Percentiles rank a stretch among this genome's conserved stretches.
These are phyloP conservation scores for Cruciata laevipes DNA, from an alignment of 257 asterid species.

Conservation along the genomic window DNA sequence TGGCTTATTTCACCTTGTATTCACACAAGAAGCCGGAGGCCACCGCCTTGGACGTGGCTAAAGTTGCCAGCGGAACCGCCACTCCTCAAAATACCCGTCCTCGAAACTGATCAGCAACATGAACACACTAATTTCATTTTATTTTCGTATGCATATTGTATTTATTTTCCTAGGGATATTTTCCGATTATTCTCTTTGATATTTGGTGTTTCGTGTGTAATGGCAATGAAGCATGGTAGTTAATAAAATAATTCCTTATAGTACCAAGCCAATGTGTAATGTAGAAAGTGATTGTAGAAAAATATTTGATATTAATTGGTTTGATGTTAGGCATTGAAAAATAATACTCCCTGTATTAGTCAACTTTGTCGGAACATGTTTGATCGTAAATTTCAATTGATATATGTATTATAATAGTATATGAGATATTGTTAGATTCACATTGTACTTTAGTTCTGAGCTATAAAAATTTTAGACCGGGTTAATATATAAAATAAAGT, in stretches of 20 bases:
- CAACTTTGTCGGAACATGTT: too few species aligned
- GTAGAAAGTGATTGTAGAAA: not conserved
- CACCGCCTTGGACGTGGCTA: conserved; percentile 76
- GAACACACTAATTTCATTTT: too few species aligned
- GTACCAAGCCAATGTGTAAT: not conserved
- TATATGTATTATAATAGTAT: too few species aligned
- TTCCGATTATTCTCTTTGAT: not conserved
- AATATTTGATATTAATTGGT: too few species aligned
- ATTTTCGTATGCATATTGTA: not conserved
- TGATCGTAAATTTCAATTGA: too few species aligned
- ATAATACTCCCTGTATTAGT: too few species aligned
- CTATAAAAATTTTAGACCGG: too few species aligned
- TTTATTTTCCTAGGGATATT: not conserved
- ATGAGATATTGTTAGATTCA: too few species aligned
- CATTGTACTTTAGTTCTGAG: too few species aligned
- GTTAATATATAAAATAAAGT: too few species aligned
- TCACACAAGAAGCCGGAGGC: conserved; percentile 66
- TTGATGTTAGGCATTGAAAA: too few species aligned
- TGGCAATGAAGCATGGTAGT: not conserved
- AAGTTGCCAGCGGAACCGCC: conserved; percentile 48
- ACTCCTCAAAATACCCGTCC: conserved; percentile 40
- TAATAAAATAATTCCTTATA: conserved; percentile 1
- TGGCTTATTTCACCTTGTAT: conserved; percentile 57
- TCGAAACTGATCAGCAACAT: conserved; percentile 18
- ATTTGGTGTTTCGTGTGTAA: not conserved